Conservation (phyloP, 768 basidiomycete genomes). For the Tulasnella sp. region DNA sequence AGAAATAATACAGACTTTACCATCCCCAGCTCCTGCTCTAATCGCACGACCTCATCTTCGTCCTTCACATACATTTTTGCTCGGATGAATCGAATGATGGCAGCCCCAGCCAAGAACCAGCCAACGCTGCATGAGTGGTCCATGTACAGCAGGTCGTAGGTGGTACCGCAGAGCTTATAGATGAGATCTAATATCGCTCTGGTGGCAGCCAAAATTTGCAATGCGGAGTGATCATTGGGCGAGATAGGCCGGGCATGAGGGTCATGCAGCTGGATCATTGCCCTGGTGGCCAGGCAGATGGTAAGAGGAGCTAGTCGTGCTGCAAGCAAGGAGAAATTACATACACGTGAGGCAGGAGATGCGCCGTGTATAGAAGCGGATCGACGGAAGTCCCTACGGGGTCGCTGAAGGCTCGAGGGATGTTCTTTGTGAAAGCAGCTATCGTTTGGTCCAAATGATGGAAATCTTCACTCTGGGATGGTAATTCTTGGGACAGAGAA, state of each 20-base stretch:
- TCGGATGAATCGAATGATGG: constrained; percentile 17
- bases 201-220: constrained; percentile 19
- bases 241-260: constrained; percentile 26
- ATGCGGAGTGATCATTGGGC: not conserved
- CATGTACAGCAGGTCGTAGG: constrained; percentile 19
- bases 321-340: not conserved
- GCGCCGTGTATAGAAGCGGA: constrained; percentile 49
- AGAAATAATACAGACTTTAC: not conserved
- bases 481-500: constrained; percentile 24
- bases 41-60: not conserved
- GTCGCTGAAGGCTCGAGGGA: constrained; percentile 52
- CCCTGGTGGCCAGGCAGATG: not conserved
- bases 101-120: constrained; percentile 17
- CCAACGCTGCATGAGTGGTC: constrained; percentile 33
- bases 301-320: not conserved
- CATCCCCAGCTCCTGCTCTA: constrained; percentile 11
- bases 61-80: not conserved
- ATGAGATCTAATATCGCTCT: constrained; percentile 22
- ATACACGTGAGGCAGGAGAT: constrained; percentile 34
- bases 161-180: constrained; percentile 17
- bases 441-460: constrained; percentile 57
- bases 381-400: constrained; percentile 49
- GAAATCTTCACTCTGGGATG: constrained; percentile 59
- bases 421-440: constrained; percentile 51
- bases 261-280: constrained; percentile 24